Evolutionary conservation across 2,329 filamentous ascomycete genomes (phyloP).

Genomic region (Colletotrichum acutatum): DNA sequence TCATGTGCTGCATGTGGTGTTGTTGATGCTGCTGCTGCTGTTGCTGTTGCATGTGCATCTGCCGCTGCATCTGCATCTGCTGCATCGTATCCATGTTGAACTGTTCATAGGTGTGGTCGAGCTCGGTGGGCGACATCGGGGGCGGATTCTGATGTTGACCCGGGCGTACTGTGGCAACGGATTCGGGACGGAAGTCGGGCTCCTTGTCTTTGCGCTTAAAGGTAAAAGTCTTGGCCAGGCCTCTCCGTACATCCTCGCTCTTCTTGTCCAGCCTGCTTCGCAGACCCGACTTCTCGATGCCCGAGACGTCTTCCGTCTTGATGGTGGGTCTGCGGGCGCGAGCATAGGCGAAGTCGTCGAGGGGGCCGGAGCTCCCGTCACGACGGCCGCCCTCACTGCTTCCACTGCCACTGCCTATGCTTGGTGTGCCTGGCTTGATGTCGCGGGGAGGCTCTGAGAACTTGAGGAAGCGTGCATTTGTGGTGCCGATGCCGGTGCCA

Average conservation of each 20-base stretch:
- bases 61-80: slow-evolving; percentile 29
- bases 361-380: slow-evolving; percentile 42
- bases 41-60: slow-evolving; percentile 16
- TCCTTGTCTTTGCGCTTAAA: slow-evolving; percentile 62
- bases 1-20: slow-evolving; percentile 21
- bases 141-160: slow-evolving; percentile 15
- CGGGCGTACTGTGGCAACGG: slow-evolving; percentile 50
- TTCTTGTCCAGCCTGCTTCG: slow-evolving; percentile 64
- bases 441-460: slow-evolving; percentile 54
- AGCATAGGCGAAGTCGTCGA: slow-evolving; percentile 57
- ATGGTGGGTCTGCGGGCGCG: slow-evolving; percentile 55
- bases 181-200: slow-evolving; percentile 46
- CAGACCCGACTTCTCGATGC: slow-evolving; percentile 66
- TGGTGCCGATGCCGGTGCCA: slow-evolving; percentile 53
- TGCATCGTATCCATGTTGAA: slow-evolving; percentile 29
- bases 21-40: slow-evolving; percentile 21
- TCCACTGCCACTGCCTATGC: slow-evolving; percentile 52
- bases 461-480: slow-evolving; percentile 57
- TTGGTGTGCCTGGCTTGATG: slow-evolving; percentile 40
- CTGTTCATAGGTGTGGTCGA: slow-evolving; percentile 36
- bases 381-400: slow-evolving; percentile 49
- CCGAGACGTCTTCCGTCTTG: slow-evolving; percentile 61
- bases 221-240: slow-evolving; percentile 63
- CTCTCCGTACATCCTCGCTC: slow-evolving; percentile 65
- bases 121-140: slow-evolving; percentile 26